These are phyloP conservation scores for Eutypella sp. DNA, from an alignment of 2,329 filamentous ascomycete species.

Conservation along the genomic window DNA sequence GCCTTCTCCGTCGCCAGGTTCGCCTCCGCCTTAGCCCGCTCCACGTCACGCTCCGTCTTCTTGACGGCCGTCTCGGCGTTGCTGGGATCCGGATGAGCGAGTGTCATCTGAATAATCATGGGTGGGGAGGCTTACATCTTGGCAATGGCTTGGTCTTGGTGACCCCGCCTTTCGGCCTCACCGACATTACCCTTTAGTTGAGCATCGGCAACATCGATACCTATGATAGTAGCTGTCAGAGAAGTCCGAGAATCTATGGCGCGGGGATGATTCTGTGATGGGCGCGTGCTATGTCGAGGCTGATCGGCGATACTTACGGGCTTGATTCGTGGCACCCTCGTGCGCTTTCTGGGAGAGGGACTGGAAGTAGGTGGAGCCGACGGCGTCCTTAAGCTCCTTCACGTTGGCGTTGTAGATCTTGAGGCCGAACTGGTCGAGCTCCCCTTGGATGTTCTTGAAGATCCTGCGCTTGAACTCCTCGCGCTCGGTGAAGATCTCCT, in stretches of 20 bases:
- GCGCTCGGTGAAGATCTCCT: slow-evolving; percentile 77
- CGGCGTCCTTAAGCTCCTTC: slow-evolving; percentile 81
- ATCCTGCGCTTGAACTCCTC: slow-evolving; percentile 73
- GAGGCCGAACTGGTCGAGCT: slow-evolving; percentile 76
- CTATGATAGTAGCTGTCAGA: background rate
- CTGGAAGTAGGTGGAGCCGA: slow-evolving; percentile 76
- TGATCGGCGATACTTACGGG: too few species aligned
- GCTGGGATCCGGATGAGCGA: slow-evolving; percentile 5
- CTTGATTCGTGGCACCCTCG: slow-evolving; percentile 79
- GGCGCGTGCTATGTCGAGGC: too few species aligned
- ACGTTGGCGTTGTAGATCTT: slow-evolving; percentile 71
- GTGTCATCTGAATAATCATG: too few species aligned
- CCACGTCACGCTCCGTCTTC: slow-evolving; percentile 78
- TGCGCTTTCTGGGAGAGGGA: slow-evolving; percentile 79
- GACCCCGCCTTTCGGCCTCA: slow-evolving; percentile 71
- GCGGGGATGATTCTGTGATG: too few species aligned
- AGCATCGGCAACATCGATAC: slow-evolving; percentile 59
- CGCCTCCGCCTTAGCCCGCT: slow-evolving; percentile 74
- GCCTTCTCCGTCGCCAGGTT: slow-evolving; percentile 69
- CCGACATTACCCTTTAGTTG: slow-evolving; percentile 66
- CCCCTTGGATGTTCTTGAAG: slow-evolving; percentile 70
- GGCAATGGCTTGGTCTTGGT: slow-evolving; percentile 79
- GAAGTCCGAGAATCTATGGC: too few species aligned
- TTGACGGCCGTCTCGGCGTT: slow-evolving; percentile 70
- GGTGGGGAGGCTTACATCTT: slow-evolving; percentile 53